A percentile compares a stretch with the other conserved stretches of the same genome.
These are phyloP conservation scores for Galerina marginata DNA, from an alignment of 768 basidiomycete species.

Conservation along the genomic window DNA sequence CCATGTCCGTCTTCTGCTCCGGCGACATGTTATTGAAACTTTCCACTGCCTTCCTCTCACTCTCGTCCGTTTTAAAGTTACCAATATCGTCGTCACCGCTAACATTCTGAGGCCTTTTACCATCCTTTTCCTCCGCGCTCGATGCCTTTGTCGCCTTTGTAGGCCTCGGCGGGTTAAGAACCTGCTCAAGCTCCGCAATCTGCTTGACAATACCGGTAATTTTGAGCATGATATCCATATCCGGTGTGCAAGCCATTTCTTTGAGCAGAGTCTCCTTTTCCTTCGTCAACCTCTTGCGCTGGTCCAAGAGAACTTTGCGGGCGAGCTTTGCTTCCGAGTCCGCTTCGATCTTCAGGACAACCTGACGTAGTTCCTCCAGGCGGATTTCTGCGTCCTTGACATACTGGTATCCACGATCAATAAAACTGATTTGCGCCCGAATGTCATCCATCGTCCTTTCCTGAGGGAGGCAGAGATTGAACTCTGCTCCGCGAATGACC, in stretches of 20 bases:
- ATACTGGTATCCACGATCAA: neutral
- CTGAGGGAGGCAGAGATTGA: neutral
- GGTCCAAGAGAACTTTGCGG: neutral
- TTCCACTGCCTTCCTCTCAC: too few species aligned
- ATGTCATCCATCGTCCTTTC: conserved; percentile 6
- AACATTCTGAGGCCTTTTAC: too few species aligned
- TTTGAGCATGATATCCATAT: neutral
- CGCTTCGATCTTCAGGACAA: neutral
- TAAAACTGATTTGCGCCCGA: neutral
- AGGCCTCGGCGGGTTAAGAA: too few species aligned
- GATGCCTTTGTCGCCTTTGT: too few species aligned
- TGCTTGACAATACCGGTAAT: too few species aligned
- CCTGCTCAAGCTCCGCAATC: neutral
- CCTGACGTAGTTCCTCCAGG: neutral
- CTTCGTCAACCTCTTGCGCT: neutral
- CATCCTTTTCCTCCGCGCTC: too few species aligned
- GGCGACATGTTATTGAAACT: too few species aligned
- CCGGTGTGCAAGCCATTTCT: neutral
- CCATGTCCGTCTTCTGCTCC: too few species aligned
- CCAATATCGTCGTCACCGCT: too few species aligned
- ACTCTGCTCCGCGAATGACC: neutral
- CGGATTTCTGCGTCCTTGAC: neutral
- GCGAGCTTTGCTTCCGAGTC: neutral
- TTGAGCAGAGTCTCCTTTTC: neutral
- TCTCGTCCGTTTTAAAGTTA: too few species aligned